Evolutionary conservation across 1,284 basidiomycete species (phyloP).

Genomic region (Heterobasidion occidentale): DNA sequence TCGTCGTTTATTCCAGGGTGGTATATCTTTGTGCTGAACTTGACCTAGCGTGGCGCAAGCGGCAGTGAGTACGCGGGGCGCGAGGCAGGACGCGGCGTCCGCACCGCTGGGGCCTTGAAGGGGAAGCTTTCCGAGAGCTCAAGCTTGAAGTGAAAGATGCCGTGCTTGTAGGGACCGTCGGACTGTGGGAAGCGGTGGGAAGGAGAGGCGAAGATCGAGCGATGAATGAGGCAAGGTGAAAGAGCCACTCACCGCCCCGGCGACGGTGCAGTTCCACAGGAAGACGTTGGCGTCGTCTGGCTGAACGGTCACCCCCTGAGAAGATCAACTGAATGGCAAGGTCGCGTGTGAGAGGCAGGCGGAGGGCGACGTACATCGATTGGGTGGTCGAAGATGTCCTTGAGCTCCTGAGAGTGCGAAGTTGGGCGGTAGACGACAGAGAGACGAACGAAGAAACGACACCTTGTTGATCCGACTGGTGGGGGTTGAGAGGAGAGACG

Average conservation of each 20-base stretch:
- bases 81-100: conserved; percentile 14
- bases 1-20: conserved; percentile 93
- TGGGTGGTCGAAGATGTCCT: conserved; percentile 49
- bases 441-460: conserved; percentile 5
- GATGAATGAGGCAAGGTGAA: conserved; percentile 2
- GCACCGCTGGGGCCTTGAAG: conserved; percentile 82
- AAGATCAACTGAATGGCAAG: neutral
- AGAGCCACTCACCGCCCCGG: conserved; percentile 57
- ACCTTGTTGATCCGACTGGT: conserved; percentile 5
- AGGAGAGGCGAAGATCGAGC: neutral
- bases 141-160: conserved; percentile 73
- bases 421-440: conserved; percentile 7
- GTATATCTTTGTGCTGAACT: conserved; percentile 84
- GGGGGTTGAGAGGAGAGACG: neutral
- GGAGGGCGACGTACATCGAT: conserved; percentile 37
- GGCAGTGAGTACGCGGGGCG: neutral
- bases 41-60: conserved; percentile 43
- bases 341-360: neutral
- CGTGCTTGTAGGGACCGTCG: conserved; percentile 79
- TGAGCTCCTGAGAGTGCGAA: conserved; percentile 43
- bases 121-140: conserved; percentile 74
- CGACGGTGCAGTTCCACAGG: conserved; percentile 73
- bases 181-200: conserved; percentile 30
- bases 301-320: conserved; percentile 53
- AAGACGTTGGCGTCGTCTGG: conserved; percentile 69